phyloP scores from a whole-genome alignment of 2,329 filamentous ascomycete genomes.

The Elsinoe batatas region DNA sequence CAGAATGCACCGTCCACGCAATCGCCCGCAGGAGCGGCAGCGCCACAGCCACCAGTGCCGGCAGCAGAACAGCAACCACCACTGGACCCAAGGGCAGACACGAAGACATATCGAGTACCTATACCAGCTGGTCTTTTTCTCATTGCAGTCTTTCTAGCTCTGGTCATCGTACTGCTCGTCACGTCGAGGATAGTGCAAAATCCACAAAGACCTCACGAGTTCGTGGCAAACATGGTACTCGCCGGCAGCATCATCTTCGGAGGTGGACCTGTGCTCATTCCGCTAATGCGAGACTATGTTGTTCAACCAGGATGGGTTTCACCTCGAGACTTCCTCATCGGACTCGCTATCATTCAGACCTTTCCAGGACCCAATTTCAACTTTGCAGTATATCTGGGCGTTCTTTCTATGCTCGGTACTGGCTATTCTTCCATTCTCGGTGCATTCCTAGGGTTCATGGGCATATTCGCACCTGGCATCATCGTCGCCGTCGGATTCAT shows the following conservation, averaged over 20 bases:
- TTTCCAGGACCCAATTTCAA: slow-evolving; percentile 58
- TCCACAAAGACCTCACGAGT: slow-evolving; percentile 43
- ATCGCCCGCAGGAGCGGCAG: background rate
- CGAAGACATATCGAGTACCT: background rate
- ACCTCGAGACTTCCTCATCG: slow-evolving; percentile 61
- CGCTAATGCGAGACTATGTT: slow-evolving; percentile 37
- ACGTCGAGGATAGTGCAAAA: slow-evolving; percentile 31
- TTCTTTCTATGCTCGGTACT: slow-evolving; percentile 27
- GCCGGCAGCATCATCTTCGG: slow-evolving; percentile 53
- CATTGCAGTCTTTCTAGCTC: background rate
- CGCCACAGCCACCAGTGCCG: background rate
- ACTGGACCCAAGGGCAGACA: background rate
- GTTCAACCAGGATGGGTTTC: slow-evolving; percentile 62
- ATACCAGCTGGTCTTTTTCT: background rate
- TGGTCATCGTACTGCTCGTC: slow-evolving; percentile 45
- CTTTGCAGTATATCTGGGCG: slow-evolving; percentile 37
- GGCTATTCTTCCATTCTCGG: slow-evolving; percentile 25
- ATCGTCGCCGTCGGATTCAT: slow-evolving; percentile 29
- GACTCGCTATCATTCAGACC: slow-evolving; percentile 60
- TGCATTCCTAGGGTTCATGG: slow-evolving; percentile 30
- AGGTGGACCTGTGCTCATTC: slow-evolving; percentile 38
- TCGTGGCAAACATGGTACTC: slow-evolving; percentile 65
- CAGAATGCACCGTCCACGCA: background rate
- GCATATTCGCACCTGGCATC: slow-evolving; percentile 34
- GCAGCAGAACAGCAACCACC: background rate